A percentile compares a stretch with the other conserved stretches of the same genome.
These are phyloP conservation scores for Nicotiana otophora DNA, from an alignment of 257 asterid genomes.

Conservation along the genomic window DNA sequence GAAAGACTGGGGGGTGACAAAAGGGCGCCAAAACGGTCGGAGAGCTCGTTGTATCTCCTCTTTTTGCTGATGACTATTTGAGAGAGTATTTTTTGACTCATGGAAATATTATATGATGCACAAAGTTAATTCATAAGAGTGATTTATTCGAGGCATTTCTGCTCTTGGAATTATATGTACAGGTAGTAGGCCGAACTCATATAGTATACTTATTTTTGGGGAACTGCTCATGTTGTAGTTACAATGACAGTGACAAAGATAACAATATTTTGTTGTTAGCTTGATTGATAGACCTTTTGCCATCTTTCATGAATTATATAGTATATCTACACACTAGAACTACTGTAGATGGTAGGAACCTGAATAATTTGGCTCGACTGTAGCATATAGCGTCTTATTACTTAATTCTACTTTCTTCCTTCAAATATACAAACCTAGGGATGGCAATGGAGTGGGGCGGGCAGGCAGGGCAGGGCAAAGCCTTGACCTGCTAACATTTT, in stretches of 20 bases:
- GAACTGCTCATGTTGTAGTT: not conserved
- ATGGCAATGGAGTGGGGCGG: too few relatives aligned
- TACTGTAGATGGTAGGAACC: too few relatives aligned
- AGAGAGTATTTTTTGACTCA: not conserved
- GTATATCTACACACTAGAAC: too few relatives aligned
- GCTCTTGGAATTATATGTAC: slow-evolving; percentile 7
- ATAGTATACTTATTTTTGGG: not conserved
- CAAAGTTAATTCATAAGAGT: not conserved
- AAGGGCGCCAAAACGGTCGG: slow-evolving; percentile 34
- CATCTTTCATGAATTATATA: not conserved
- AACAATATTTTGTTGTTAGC: slow-evolving; percentile 2
- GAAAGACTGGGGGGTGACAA: slow-evolving; percentile 40
- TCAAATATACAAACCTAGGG: too few relatives aligned
- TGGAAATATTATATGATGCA: not conserved
- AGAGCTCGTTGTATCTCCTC: slow-evolving; percentile 18
- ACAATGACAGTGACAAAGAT: not conserved
- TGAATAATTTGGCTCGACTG: too few relatives aligned
- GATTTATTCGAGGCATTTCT: not conserved
- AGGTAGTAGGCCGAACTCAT: slow-evolving; percentile 2
- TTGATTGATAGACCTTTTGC: not conserved
- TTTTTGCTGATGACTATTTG: slow-evolving; percentile 2
- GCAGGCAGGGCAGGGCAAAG: too few relatives aligned
- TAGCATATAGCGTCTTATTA: too few relatives aligned
- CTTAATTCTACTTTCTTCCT: too few relatives aligned
- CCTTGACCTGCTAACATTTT: too few relatives aligned